Conservation (phyloP, 1,284 basidiomycete genomes). For the Hypsizygus ulmarius region DNA sequence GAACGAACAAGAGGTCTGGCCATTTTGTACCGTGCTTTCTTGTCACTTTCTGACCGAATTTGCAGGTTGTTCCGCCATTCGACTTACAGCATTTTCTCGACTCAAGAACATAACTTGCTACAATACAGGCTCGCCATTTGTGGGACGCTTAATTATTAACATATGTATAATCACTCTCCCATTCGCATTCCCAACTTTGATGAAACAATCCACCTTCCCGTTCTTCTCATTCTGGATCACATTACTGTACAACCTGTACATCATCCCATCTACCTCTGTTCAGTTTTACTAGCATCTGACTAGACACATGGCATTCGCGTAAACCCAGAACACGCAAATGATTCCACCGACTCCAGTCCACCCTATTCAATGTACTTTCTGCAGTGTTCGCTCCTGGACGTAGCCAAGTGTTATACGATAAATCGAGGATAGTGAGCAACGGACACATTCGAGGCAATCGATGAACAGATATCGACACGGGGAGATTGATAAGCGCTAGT, state of each 20-base stretch:
- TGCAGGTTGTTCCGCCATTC: conserved; percentile 43
- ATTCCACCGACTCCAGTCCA: conserved; percentile 56
- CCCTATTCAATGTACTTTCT: conserved; percentile 41
- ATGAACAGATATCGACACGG: conserved; percentile 49
- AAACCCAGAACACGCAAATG: conserved; percentile 52
- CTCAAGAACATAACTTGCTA: conserved; percentile 35
- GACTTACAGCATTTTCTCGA: conserved; percentile 51
- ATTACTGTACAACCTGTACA: conserved; percentile 43
- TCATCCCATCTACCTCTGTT: conserved; percentile 65
- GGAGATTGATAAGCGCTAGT: conserved; percentile 53
- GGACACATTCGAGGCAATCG: conserved; percentile 61
- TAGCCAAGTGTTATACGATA: conserved; percentile 69
- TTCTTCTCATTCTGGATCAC: conserved; percentile 6
- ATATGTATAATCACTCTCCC: conserved; percentile 4
- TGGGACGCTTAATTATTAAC: conserved; percentile 3
- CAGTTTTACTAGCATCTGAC: conserved; percentile 39
- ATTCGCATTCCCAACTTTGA: not conserved
- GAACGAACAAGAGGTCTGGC: conserved; percentile 26
- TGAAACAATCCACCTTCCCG: not conserved
- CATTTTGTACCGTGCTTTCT: not conserved
- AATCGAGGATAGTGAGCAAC: conserved; percentile 56
- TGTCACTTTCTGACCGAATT: not conserved
- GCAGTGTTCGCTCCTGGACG: conserved; percentile 28
- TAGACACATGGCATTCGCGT: conserved; percentile 46
- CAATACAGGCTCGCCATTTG: not conserved